Base-by-base conservation (phyloP, 2,329 filamentous ascomycete genomes). In the Botrytis fragariae region DNA sequence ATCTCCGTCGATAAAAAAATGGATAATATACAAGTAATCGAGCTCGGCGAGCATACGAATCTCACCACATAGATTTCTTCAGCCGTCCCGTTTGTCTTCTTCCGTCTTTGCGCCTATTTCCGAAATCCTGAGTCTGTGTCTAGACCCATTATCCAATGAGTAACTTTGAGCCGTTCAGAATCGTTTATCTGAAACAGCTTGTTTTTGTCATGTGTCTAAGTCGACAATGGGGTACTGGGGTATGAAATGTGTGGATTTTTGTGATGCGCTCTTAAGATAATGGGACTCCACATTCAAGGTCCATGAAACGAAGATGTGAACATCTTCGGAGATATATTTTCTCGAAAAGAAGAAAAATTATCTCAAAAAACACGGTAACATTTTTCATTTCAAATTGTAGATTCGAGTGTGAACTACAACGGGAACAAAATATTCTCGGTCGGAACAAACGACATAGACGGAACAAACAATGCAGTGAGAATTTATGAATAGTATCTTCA, bases 181-280 rank as follows among this genome's bases (percentile, higher is more conserved):
- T 32, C 29, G 10, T 57, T 57, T 69, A 59, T 32, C 20, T 69
- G 65, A 69, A 69, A 69, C 65, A 16, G 4, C n/a, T 57, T 32
- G 48, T 68, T 42, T 20, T 25, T 57, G 29, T 48, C n/a, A 54
- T 57, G n/a, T 16, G 48, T 68, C 42, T 18, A 57, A 42, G 35
- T 57, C 8, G 5, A 16, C 22, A 12, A 44, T 42, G 18, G 6
- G 9, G 37, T 57, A n/a, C n/a, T 57, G n/a, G 51, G 51, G 48
- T 54, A 1, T 54, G 48, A n/a, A n/a, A 57, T 42, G 20, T 22
- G 25, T 29, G 25, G 22, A n/a, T 57, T 4, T 29, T 16, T 1
- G 5, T 4, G 65, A 9, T 37, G 20, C 10, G 8, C 10, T 32
- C 3, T 57, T 18, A 42, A 39, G 16, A 42, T 18, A 32, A 32